Conservation (phyloP, 2,329 filamentous ascomycete genomes). For the Claviceps purpurea region DNA sequence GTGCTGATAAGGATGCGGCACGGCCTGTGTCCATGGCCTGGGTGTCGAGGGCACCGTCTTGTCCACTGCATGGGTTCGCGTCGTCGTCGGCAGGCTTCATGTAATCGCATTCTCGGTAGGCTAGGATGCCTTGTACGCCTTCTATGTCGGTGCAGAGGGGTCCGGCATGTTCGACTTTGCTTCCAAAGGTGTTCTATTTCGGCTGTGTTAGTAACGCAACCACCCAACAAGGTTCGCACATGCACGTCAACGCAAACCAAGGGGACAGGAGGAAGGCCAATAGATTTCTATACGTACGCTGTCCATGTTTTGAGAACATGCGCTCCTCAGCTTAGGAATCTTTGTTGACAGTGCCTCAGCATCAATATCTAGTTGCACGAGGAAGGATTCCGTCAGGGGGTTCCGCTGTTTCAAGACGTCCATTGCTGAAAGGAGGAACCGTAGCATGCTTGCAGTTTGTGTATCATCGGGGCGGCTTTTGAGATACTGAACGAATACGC, state of each 20-base stretch:
- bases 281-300: slow-evolving; percentile 27
- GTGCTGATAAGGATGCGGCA: neutral
- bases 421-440: slow-evolving; percentile 84
- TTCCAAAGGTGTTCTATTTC: slow-evolving; percentile 1
- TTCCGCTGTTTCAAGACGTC: slow-evolving; percentile 78
- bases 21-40: slow-evolving; percentile 9
- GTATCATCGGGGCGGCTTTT: slow-evolving; percentile 82
- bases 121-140: slow-evolving; percentile 26
- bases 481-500: slow-evolving; percentile 93
- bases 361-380: slow-evolving; percentile 87
- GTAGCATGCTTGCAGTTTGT: slow-evolving; percentile 65
- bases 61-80: slow-evolving; percentile 24
- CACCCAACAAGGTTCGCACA: neutral
- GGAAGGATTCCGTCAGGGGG: slow-evolving; percentile 84
- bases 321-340: slow-evolving; percentile 42
- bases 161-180: slow-evolving; percentile 2
- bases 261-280: neutral
- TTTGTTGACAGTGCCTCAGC: slow-evolving; percentile 58
- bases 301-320: slow-evolving; percentile 39
- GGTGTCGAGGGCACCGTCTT: slow-evolving; percentile 26
- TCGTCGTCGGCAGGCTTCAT: slow-evolving; percentile 27
- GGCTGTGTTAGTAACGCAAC: neutral
- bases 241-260: neutral
- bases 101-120: slow-evolving; percentile 31
- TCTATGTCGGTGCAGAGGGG: slow-evolving; percentile 22